Conservation (phyloP, 805 yeast genomes). For the Schwanniomyces sp. region DNA sequence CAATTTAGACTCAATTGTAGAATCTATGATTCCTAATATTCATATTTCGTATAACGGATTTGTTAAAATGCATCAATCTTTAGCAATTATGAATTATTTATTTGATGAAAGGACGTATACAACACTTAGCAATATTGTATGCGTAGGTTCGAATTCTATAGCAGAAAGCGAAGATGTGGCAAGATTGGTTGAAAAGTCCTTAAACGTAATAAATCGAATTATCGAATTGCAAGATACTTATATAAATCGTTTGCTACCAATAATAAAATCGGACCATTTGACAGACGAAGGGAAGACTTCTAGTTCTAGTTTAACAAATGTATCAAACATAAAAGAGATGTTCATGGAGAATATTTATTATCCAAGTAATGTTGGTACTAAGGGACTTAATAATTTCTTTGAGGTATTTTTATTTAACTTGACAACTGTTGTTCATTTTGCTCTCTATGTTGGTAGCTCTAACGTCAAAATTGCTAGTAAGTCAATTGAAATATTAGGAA, state of each 20-base stretch:
- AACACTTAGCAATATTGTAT: constrained; percentile 55
- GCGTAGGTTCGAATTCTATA: constrained; percentile 60
- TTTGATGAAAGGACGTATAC: constrained; percentile 59
- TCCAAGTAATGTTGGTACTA: constrained; percentile 51
- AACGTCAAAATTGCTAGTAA: constrained; percentile 49
- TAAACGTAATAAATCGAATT: constrained; percentile 45
- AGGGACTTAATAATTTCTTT: constrained; percentile 62
- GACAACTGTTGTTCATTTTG: constrained; percentile 71
- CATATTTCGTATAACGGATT: constrained; percentile 20
- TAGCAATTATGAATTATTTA: constrained; percentile 59
- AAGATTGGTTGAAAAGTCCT: constrained; percentile 18
- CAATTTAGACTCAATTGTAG: constrained; percentile 19
- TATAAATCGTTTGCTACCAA: constrained; percentile 53
- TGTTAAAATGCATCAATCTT: constrained; percentile 70
- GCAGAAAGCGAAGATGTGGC: constrained; percentile 34
- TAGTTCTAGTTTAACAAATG: constrained; percentile 28
- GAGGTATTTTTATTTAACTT: constrained; percentile 72
- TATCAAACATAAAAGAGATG: constrained; percentile 18
- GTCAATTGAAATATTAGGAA: constrained; percentile 53
- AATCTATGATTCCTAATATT: constrained; percentile 14
- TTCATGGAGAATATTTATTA: constrained; percentile 32
- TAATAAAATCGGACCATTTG: constrained; percentile 34
- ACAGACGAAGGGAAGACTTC: neutral
- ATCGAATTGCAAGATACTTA: constrained; percentile 60
- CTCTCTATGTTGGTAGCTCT: constrained; percentile 68